Base-by-base conservation (phyloP, 73 alveolate species). In the Paramecium tetraurelia region DNA sequence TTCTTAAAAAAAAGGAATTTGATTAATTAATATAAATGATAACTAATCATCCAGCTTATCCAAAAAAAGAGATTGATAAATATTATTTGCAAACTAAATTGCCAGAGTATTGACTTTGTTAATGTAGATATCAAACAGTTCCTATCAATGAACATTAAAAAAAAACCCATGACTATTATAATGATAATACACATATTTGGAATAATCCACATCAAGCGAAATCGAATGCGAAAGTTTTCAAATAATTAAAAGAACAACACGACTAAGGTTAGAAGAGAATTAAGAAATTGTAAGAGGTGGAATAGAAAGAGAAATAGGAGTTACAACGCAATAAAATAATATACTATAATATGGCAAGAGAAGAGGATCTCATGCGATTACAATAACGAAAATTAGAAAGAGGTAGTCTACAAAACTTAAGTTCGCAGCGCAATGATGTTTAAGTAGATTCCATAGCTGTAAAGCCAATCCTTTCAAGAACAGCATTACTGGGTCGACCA, bases 171-270 rank as follows among this genome's bases (percentile, higher is more conserved):
- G 43, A 80, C n/a, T 80, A 80, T 80, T 80, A 80, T 44, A 33
- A 80, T 80, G 90, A 80, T 80, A 80, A 80, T 46, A 43, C 72
- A 5, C 90, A 80, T 80, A 80, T 80, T 80, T 80, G 90, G 90
- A 80, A 80, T 46, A 80, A 80, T 35, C 29, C 46, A 12, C 90
- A 80, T 20, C 48, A 80, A 80, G 90, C 90, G 8, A 80, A 48
- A 24, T 80, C 90, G 46, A 80, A 80, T 80, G 29, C 57, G 4
- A 80, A 80, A 14, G 90, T 80, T 8, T 80, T 44, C 29, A 43
- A 27, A 31, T 9, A 80, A 44, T 12, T 80, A 46, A 44, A 44
- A 24, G 70, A 80, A 20, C 57, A 80, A 43, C 24, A 80, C 20
- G 76, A 14, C 9, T 44, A 43, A 80, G 90, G 90, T 2, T 76